A percentile compares a stretch with the other conserved stretches of the same genome.
These are phyloP conservation scores for Nidula niveotomentosa DNA, from an alignment of 1,284 basidiomycete genomes.

Conservation along the genomic window DNA sequence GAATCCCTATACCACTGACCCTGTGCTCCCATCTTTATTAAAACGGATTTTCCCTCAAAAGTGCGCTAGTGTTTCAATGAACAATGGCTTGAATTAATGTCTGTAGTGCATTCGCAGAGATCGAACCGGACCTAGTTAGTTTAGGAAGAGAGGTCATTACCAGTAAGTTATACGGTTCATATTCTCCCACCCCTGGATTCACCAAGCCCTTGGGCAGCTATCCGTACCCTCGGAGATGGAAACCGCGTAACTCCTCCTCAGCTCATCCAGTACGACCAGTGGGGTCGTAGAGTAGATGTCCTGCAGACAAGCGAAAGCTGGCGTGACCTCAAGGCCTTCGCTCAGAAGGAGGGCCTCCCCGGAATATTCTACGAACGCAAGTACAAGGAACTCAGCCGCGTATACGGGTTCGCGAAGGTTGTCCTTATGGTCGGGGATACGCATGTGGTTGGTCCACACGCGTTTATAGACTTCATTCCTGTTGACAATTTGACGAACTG, in stretches of 20 bases:
- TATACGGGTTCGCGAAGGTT: constrained; percentile 65
- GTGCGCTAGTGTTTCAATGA: constrained; percentile 21
- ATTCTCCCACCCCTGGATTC: background rate
- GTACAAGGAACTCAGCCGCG: constrained; percentile 55
- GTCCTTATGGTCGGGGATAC: constrained; percentile 60
- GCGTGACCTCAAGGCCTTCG: constrained; percentile 67
- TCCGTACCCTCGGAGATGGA: constrained; percentile 45
- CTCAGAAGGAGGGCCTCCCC: constrained; percentile 69
- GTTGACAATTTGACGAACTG: too few relatives aligned
- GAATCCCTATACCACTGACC: constrained; percentile 62
- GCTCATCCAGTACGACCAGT: constrained; percentile 68
- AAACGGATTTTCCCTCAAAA: constrained; percentile 50
- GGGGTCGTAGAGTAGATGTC: constrained; percentile 63
- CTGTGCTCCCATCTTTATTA: constrained; percentile 55
- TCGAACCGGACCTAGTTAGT: constrained; percentile 53
- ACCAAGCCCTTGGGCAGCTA: constrained; percentile 28
- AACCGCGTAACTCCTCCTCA: constrained; percentile 42
- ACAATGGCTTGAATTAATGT: constrained; percentile 1
- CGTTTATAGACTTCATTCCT: too few relatives aligned
- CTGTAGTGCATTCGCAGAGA: constrained; percentile 35
- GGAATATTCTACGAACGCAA: constrained; percentile 63
- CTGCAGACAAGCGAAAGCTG: constrained; percentile 72
- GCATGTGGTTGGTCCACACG: constrained; percentile 46
- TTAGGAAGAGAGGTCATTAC: constrained; percentile 56
- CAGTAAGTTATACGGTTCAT: constrained; percentile 25